These are phyloP conservation scores for Amanita exitialis DNA, from an alignment of 768 basidiomycete species.

Conservation along the genomic window DNA sequence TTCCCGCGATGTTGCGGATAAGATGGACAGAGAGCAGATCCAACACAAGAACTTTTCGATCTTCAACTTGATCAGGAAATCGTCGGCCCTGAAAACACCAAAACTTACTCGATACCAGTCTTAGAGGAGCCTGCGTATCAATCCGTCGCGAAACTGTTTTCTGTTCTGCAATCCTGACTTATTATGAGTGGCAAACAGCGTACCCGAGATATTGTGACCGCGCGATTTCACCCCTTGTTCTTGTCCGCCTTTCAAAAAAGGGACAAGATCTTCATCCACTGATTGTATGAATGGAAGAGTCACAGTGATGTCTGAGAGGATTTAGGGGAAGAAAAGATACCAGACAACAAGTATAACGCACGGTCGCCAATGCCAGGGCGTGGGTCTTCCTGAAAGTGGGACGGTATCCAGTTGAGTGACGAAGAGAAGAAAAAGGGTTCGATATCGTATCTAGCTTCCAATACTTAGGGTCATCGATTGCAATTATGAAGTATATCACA, in stretches of 20 bases:
- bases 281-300: slow-evolving; percentile 45
- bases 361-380: slow-evolving; percentile 37
- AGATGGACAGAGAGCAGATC: slow-evolving; percentile 40
- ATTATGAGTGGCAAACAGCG: not conserved
- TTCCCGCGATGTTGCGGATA: slow-evolving; percentile 31
- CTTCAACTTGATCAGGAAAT: slow-evolving; percentile 8
- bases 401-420: slow-evolving; percentile 58
- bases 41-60: slow-evolving; percentile 26
- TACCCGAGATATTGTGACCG: not conserved
- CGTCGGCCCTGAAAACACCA: not conserved
- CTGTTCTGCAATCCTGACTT: not conserved
- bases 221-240: not conserved
- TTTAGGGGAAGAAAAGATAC: not conserved
- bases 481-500: slow-evolving; percentile 1
- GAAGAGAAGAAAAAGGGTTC: slow-evolving; percentile 65
- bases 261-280: slow-evolving; percentile 16
- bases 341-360: slow-evolving; percentile 17
- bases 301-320: slow-evolving; percentile 41
- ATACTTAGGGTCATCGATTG: not conserved
- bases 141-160: slow-evolving; percentile 13
- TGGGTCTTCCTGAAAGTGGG: slow-evolving; percentile 46
- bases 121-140: slow-evolving; percentile 30
- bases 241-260: slow-evolving; percentile 6
- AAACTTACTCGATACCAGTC: slow-evolving; percentile 1
- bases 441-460: slow-evolving; percentile 33